Percentiles rank a stretch among this genome's conserved stretches.
Conservation (phyloP, 2,329 filamentous ascomycete genomes). For the Cladosporium sp. region DNA sequence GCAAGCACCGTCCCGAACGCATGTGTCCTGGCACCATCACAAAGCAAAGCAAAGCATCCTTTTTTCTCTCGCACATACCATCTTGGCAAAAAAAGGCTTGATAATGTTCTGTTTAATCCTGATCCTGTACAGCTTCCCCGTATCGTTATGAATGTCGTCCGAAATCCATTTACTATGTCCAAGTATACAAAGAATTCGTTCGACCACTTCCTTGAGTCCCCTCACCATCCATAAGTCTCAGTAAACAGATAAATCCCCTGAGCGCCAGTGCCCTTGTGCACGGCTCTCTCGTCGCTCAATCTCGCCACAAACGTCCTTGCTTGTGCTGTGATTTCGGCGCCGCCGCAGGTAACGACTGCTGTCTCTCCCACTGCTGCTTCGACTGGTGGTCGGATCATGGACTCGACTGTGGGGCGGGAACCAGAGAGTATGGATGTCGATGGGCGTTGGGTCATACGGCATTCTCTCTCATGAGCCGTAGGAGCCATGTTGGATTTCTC, state of each 20-base stretch:
- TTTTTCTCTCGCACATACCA: too few species aligned
- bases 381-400: slow-evolving; percentile 56
- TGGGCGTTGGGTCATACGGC: slow-evolving; percentile 34
- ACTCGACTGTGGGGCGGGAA: slow-evolving; percentile 54
- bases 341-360: slow-evolving; percentile 64
- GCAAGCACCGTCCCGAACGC: not conserved
- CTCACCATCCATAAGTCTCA: slow-evolving; percentile 55
- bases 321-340: slow-evolving; percentile 54
- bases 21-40: not conserved
- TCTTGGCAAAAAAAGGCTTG: too few species aligned
- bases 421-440: slow-evolving; percentile 32
- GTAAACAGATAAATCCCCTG: slow-evolving; percentile 64
- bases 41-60: too few species aligned
- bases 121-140: not conserved
- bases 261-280: slow-evolving; percentile 67
- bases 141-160: not conserved
- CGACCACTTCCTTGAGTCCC: not conserved
- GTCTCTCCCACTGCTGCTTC: slow-evolving; percentile 63
- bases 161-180: not conserved
- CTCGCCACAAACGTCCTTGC: slow-evolving; percentile 56
- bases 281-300: slow-evolving; percentile 64
- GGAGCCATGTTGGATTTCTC: slow-evolving; percentile 26
- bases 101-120: not conserved
- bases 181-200: not conserved
- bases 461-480: not conserved